phyloP scores from a whole-genome alignment of 2,329 filamentous ascomycete species.

The Albophoma yamanashiensis region DNA sequence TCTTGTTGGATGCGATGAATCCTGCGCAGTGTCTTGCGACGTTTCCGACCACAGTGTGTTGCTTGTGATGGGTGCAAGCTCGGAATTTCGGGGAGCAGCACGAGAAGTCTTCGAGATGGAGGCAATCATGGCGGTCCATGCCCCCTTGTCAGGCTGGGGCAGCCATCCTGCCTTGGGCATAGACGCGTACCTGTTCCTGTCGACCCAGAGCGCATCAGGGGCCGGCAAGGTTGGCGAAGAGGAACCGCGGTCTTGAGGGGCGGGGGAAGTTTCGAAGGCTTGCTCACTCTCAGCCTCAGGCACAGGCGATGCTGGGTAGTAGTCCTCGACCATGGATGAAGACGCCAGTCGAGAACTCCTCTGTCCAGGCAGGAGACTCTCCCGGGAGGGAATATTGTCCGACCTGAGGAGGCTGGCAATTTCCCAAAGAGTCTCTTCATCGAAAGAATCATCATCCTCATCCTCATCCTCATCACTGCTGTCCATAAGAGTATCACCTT shows the following conservation, averaged over 20 bases:
- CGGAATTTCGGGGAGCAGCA: conserved; percentile 15
- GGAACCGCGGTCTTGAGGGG: not conserved
- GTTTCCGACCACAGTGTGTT: conserved; percentile 20
- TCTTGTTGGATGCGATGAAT: not conserved
- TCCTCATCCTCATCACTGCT: conserved; percentile 23
- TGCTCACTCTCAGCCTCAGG: not conserved
- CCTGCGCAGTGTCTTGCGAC: not conserved
- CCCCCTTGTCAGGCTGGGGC: conserved; percentile 14
- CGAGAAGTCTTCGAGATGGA: conserved; percentile 9
- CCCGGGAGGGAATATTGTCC: conserved; percentile 38
- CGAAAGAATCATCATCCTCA: conserved; percentile 38
- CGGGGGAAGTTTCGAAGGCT: not conserved
- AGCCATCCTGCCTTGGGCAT: conserved; percentile 13
- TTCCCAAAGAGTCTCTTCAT: conserved; percentile 53
- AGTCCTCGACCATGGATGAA: not conserved
- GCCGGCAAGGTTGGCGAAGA: not conserved
- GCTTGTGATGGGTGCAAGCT: conserved; percentile 22
- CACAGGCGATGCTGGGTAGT: not conserved
- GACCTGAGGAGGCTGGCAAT: conserved; percentile 49
- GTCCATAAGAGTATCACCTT: conserved; percentile 19
- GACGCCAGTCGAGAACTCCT: not conserved
- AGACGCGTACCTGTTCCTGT: not conserved
- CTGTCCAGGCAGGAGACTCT: conserved; percentile 35
- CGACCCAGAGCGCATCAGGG: not conserved
- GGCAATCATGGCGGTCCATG: not conserved